phyloP scores from a whole-genome alignment of 441 rosid species.

The Theobroma grandiflorum region DNA sequence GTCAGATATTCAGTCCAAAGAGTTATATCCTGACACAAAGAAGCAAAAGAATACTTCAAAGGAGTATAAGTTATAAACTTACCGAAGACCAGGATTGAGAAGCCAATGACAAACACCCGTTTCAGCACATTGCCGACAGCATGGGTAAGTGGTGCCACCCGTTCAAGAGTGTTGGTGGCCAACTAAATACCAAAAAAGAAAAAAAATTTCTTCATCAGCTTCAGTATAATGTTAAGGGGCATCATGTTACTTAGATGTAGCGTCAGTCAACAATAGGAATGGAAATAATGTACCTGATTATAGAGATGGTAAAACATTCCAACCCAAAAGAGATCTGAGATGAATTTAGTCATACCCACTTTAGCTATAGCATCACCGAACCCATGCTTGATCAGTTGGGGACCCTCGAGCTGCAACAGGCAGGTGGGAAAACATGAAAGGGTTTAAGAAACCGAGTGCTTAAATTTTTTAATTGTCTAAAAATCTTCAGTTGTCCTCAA shows the following conservation, averaged over 20 bases:
- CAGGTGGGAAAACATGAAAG: constrained; percentile 11
- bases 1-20: constrained; percentile 7
- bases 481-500: neutral
- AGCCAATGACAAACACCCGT: constrained; percentile 94
- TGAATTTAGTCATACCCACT: constrained; percentile 85
- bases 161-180: constrained; percentile 96
- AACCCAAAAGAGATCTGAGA: constrained; percentile 94
- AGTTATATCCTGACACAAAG: neutral
- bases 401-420: constrained; percentile 78
- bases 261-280: neutral
- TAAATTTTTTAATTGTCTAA: neutral
- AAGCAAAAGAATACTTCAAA: too few species aligned
- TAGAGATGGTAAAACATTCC: constrained; percentile 98
- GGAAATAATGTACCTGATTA: constrained; percentile 65
- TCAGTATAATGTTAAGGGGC: neutral
- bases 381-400: constrained; percentile 76
- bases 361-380: constrained; percentile 78
- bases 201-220: neutral
- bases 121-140: constrained; percentile 98
- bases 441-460: neutral
- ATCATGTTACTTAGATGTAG: neutral
- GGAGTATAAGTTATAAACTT: constrained; percentile 20
- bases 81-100: constrained; percentile 88
- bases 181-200: constrained; percentile 49
- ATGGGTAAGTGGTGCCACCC: constrained; percentile 96